Evolutionary conservation across 2,329 filamentous ascomycete genomes (phyloP).

Genomic region (Aspergillus piperis): DNA sequence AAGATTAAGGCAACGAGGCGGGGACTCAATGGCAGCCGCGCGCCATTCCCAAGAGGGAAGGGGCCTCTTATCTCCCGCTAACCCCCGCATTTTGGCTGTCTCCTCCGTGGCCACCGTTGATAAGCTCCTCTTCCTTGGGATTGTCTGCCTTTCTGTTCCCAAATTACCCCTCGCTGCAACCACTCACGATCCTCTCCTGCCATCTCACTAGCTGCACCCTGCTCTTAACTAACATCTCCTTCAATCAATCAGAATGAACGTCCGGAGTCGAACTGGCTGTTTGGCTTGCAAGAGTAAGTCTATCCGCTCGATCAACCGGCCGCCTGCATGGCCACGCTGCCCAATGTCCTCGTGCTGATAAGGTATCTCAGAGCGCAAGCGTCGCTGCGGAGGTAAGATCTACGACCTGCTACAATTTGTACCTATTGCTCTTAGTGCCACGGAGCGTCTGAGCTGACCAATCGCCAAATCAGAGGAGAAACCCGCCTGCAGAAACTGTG

Average conservation of each 20-base stretch:
- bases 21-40: no score
- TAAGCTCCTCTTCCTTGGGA: not conserved
- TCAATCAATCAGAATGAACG: not conserved
- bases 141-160: not conserved
- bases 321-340: not conserved
- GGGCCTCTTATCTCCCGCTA: no score
- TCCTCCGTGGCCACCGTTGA: not conserved
- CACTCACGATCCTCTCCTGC: not conserved
- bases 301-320: not conserved
- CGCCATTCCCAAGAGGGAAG: no score
- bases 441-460: not conserved
- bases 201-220: not conserved
- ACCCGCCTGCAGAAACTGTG: slow-evolving; percentile 1
- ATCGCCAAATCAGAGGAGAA: not conserved
- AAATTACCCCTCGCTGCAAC: not conserved
- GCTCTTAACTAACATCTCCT: not conserved
- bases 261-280: slow-evolving; percentile 4
- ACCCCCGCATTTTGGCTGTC: no score
- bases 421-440: not conserved
- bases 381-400: slow-evolving; percentile 5
- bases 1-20: no score
- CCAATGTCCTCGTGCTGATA: not conserved
- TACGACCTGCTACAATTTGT: not conserved
- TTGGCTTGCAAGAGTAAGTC: slow-evolving; percentile 3
- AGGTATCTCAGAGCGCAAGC: slow-evolving; percentile 1